These are phyloP conservation scores for Phlebiopsis gigantea DNA, from an alignment of 768 basidiomycete species.

Conservation along the genomic window DNA sequence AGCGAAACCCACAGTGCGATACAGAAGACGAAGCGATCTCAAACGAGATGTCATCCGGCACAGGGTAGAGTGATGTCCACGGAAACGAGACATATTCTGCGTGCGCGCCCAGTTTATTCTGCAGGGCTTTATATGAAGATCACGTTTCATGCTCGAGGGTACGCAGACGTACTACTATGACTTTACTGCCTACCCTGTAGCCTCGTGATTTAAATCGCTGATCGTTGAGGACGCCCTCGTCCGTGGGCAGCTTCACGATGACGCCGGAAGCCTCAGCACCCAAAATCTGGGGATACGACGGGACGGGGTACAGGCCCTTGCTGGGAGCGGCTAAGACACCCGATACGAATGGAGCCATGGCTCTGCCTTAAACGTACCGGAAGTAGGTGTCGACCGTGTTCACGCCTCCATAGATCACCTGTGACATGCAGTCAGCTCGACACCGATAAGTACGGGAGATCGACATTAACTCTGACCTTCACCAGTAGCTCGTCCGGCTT, in stretches of 20 bases:
- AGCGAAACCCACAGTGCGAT: background rate
- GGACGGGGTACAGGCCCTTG: slow-evolving; percentile 57
- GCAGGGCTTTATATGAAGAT: background rate
- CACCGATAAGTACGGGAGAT: background rate
- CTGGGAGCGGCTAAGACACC: slow-evolving; percentile 23
- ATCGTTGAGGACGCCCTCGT: slow-evolving; percentile 53
- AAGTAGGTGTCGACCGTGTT: slow-evolving; percentile 89
- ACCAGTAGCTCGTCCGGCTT: slow-evolving; percentile 55
- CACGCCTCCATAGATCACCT: slow-evolving; percentile 74
- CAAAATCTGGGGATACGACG: slow-evolving; percentile 56
- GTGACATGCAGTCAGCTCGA: background rate
- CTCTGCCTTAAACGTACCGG: slow-evolving; percentile 35
- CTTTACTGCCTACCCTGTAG: slow-evolving; percentile 64
- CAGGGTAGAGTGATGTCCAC: slow-evolving; percentile 50
- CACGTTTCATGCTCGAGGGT: background rate
- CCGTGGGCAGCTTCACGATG: slow-evolving; percentile 70
- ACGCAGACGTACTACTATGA: slow-evolving; percentile 53
- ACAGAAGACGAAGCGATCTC: slow-evolving; percentile 33
- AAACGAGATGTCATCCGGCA: slow-evolving; percentile 57
- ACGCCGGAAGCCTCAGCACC: slow-evolving; percentile 80
- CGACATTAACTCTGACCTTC: slow-evolving; percentile 31
- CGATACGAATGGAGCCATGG: background rate
- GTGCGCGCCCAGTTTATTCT: slow-evolving; percentile 36
- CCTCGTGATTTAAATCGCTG: slow-evolving; percentile 58
- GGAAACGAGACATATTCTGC: slow-evolving; percentile 69